A percentile compares a stretch with the other conserved stretches of the same genome.
These are phyloP conservation scores for Cenchrus purpureus DNA, from an alignment of 176 grass and related monocot species.

Conservation along the genomic window DNA sequence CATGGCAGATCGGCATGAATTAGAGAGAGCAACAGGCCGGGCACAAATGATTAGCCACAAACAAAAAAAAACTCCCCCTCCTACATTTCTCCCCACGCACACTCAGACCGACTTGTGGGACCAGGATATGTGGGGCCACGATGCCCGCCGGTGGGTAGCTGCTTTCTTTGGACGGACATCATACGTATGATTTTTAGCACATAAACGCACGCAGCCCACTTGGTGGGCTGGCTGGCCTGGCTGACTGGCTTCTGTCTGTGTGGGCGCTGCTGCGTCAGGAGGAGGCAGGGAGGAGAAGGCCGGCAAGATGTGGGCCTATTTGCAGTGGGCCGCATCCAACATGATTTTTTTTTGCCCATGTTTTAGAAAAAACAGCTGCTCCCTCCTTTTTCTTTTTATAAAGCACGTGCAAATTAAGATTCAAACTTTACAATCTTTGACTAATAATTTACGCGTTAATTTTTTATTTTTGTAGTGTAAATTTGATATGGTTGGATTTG, in stretches of 20 bases:
- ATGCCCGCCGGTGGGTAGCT: background rate
- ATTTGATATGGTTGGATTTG: no score
- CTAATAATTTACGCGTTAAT: no score
- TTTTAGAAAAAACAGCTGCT: no score
- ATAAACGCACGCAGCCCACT: background rate
- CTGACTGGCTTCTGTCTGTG: background rate
- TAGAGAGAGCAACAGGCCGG: background rate
- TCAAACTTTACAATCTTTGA: no score
- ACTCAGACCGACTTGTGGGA: background rate
- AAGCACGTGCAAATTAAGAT: no score
- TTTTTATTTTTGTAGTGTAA: no score
- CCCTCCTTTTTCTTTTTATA: no score
- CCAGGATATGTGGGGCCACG: accelerated
- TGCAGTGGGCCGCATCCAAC: background rate
- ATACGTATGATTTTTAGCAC: background rate
- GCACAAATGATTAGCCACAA: conserved; percentile 11
- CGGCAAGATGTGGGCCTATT: background rate
- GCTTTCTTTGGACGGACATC: background rate
- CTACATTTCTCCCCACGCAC: no score
- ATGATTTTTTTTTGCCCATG: background rate
- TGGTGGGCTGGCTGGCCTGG: background rate
- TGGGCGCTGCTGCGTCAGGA: no score
- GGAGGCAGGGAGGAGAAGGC: no score
- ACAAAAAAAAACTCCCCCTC: background rate
- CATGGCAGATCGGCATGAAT: conserved; percentile 4